phyloP scores from a whole-genome alignment of 148 eudicot species.

The Camellia granthamiana region DNA sequence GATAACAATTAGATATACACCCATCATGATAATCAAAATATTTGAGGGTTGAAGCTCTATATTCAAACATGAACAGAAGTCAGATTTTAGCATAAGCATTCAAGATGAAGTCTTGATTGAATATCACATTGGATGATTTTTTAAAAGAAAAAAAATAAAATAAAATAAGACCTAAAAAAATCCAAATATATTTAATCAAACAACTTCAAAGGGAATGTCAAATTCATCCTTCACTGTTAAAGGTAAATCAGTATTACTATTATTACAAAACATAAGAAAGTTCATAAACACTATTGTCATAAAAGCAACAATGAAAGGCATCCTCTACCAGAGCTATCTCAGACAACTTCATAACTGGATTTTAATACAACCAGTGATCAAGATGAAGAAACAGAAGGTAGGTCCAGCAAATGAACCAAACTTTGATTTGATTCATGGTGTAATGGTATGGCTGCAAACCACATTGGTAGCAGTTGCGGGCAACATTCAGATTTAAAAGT shows the following conservation, averaged over 20 bases:
- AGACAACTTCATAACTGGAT: background rate
- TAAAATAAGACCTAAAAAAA: too few relatives aligned
- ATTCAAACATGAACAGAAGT: too few relatives aligned
- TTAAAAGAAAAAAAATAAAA: background rate
- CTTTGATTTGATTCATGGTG: too few relatives aligned
- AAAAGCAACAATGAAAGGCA: background rate
- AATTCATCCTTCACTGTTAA: background rate
- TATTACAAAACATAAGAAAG: background rate
- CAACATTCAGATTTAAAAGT: background rate
- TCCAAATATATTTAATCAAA: background rate
- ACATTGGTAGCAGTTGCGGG: background rate
- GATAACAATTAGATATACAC: background rate
- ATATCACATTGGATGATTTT: background rate
- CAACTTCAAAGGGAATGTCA: background rate
- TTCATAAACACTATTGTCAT: background rate
- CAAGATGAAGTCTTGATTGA: background rate
- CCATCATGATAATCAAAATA: background rate
- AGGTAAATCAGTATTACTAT: constrained; percentile 4
- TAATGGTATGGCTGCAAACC: too few relatives aligned
- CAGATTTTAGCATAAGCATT: background rate
- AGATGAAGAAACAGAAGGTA: background rate
- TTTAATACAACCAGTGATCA: background rate
- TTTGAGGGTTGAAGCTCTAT: background rate
- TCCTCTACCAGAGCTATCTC: background rate
- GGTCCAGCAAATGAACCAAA: background rate